These are phyloP conservation scores for Thuidium tamariscinum DNA, from an alignment of 225 moss, liverwort and hornwort genomes.

Conservation along the genomic window DNA sequence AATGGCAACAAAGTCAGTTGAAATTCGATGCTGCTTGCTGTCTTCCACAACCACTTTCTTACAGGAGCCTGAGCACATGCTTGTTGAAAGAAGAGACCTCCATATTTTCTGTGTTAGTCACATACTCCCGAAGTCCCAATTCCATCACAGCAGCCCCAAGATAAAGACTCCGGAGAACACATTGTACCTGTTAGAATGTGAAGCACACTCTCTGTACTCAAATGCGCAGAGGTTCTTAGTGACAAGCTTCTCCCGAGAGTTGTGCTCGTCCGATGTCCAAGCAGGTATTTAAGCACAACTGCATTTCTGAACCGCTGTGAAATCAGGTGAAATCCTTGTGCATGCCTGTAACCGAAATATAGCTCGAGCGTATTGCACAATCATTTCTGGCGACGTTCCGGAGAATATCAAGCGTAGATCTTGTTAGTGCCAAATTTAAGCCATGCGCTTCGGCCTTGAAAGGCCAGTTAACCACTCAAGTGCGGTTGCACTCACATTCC, in stretches of 20 bases:
- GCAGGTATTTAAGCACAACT: neutral
- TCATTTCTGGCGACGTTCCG: neutral
- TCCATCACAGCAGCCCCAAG: neutral
- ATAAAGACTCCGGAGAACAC: neutral
- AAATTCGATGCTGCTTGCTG: neutral
- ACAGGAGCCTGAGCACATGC: neutral
- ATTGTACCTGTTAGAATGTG: neutral
- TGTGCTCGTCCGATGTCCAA: neutral
- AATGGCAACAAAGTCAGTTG: neutral
- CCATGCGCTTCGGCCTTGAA: conserved; percentile 28
- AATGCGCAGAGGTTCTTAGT: neutral
- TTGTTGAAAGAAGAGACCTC: neutral
- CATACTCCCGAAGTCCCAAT: neutral
- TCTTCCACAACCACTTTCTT: neutral
- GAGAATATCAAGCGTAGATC: neutral
- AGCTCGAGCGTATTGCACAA: neutral
- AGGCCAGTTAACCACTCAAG: conserved; percentile 67
- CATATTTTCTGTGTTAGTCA: neutral
- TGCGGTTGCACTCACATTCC: conserved; percentile 62
- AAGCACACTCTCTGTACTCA: neutral
- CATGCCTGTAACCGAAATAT: neutral
- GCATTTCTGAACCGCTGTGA: neutral
- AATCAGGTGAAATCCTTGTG: neutral
- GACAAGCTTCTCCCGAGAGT: neutral
- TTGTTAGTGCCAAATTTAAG: neutral